phyloP scores from a whole-genome alignment of 2,329 filamentous ascomycete genomes.

The Diaporthe batatas region DNA sequence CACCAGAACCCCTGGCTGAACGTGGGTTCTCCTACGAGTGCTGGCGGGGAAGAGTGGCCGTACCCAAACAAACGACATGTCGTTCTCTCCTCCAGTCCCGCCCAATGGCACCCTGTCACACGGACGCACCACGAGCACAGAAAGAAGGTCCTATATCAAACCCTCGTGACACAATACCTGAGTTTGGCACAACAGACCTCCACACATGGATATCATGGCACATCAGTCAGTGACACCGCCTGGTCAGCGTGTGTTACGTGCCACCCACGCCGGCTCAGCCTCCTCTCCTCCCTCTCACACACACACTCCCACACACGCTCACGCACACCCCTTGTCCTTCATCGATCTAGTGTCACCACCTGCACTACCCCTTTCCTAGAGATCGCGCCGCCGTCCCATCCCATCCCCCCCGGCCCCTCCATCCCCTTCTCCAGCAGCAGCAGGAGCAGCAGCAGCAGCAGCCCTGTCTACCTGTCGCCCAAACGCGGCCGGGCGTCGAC shows the following conservation, averaged over 20 bases:
- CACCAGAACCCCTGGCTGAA: background rate
- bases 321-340: background rate
- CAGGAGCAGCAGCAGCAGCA: no score
- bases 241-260: constrained; percentile 19
- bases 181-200: constrained; percentile 9
- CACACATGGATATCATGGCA: background rate
- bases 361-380: constrained; percentile 30
- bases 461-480: background rate
- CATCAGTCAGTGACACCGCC: constrained; percentile 33
- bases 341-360: constrained; percentile 39
- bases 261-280: constrained; percentile 25
- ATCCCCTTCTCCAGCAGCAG: no score
- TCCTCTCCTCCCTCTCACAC: background rate
- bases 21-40: background rate
- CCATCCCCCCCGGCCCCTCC: background rate
- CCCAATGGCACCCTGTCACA: constrained; percentile 12
- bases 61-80: constrained; percentile 21
- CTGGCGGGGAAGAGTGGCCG: constrained; percentile 11
- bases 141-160: constrained; percentile 12
- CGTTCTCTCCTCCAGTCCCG: background rate
- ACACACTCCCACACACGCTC: no score
- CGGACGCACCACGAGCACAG: constrained; percentile 5
- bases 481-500: constrained; percentile 12
- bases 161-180: constrained; percentile 19
- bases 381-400: background rate